Evolutionary conservation across 768 basidiomycete species (phyloP).

Genomic region (Suillus luteus): DNA sequence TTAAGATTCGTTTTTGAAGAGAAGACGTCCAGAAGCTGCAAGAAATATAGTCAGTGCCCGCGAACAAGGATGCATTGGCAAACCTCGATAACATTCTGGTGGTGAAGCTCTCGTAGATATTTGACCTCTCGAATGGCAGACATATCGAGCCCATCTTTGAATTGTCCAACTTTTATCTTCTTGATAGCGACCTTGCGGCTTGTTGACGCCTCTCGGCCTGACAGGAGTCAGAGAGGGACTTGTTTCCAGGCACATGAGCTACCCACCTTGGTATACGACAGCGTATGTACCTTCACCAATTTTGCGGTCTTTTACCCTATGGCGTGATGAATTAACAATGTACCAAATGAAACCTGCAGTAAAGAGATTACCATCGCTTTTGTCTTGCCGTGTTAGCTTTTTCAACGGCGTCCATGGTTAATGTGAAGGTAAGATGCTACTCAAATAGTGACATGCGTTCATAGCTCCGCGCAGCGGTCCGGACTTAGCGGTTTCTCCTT

Average conservation of each 20-base stretch:
- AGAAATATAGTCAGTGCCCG: background rate
- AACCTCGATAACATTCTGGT: slow-evolving; percentile 95
- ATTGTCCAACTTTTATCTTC: slow-evolving; percentile 95
- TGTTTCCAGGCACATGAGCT: slow-evolving; percentile 8
- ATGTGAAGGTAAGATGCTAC: background rate
- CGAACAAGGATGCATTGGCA: background rate
- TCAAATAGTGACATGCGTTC: background rate
- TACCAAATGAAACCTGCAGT: background rate
- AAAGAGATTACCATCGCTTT: slow-evolving; percentile 55
- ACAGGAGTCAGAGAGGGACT: slow-evolving; percentile 13
- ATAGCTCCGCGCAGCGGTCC: background rate
- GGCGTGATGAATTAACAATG: slow-evolving; percentile 17
- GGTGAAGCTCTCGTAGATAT: slow-evolving; percentile 89
- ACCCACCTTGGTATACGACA: slow-evolving; percentile 86
- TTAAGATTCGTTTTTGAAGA: slow-evolving; percentile 96
- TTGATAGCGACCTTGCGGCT: slow-evolving; percentile 94
- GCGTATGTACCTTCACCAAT: slow-evolving; percentile 94
- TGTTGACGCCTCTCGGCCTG: slow-evolving; percentile 75
- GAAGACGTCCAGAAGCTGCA: slow-evolving; percentile 92
- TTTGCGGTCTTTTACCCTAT: slow-evolving; percentile 79
- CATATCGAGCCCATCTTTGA: slow-evolving; percentile 99
- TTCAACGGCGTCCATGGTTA: slow-evolving; percentile 80
- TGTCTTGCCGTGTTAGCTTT: slow-evolving; percentile 74
- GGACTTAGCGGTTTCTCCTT: background rate
- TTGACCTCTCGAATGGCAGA: slow-evolving; percentile 98